Evolutionary conservation across 2,329 filamentous ascomycete species (phyloP), one percentile per base, ranked within the genome.

Genomic region (Tolypocladium album): DNA sequence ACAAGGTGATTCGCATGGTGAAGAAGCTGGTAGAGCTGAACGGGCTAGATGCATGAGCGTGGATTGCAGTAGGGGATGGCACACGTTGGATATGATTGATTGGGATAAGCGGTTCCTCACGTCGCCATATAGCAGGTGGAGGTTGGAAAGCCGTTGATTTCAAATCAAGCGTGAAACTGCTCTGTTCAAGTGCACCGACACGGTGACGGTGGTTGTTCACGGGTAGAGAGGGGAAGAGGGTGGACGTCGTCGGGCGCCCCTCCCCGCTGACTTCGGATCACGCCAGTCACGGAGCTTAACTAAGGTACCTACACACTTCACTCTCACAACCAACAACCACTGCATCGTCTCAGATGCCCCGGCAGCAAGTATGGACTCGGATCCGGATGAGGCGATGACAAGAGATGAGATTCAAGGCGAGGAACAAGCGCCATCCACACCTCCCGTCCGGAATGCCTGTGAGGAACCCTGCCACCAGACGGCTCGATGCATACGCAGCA

Each of bases 21-120:
- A 84, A 86, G 65, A 87, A 84, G 74, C 78, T 97, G 74, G 88
- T 97, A 67, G 90, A 96, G 74, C 81, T 95, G 67, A 92, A 97
- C 76, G 94, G 94, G 1, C 74, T 95, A 75, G 91, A 96, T 79
- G 80, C 80, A 61, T 85, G 55, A 65, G 36, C 9, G 47, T 4
- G 31, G 47, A 34, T 7, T 45, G 15, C 43, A n/a, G 47, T 12
- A 9, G 15, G 13, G 27, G 3, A 17, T 20, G 4, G 50, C 27
- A 36, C 4, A 20, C 4, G 9, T 4, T 22, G 50, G 27, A 36
- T 53, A 13, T 2, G 13, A 52, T 20, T 27, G 24, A 31, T 20
- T 22, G 22, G 6, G 47, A 52, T 20, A 17, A n/a, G 9, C 20
- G 8, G 6, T 36, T 4, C 27, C 20, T 53, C 31, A 7, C 27